phyloP scores from a whole-genome alignment of 129 eudicot genomes.

The Flaveria bidentis region DNA sequence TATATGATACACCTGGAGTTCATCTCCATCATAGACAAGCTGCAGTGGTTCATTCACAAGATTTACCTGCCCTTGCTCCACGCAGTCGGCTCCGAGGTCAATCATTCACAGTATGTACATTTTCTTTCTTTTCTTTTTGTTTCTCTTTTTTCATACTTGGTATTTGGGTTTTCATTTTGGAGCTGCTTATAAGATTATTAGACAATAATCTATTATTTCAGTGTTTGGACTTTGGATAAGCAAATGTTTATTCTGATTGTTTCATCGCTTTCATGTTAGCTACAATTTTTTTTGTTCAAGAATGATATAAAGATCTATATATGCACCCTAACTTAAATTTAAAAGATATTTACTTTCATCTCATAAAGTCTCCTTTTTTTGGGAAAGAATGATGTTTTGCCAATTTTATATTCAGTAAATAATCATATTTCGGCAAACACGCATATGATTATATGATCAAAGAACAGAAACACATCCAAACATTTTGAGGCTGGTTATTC shows the following conservation, averaged over 20 bases:
- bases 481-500: background rate
- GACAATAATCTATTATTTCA: background rate
- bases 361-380: background rate
- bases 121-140: background rate
- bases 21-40: constrained; percentile 99
- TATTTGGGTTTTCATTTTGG: background rate
- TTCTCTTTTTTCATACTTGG: background rate
- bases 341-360: background rate
- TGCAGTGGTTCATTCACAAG: constrained; percentile 88
- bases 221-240: background rate
- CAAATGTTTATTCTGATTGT: background rate
- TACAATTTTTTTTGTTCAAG: background rate
- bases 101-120: constrained; percentile 58
- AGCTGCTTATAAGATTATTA: background rate
- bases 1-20: constrained; percentile 95
- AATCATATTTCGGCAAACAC: background rate
- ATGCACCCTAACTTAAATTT: background rate
- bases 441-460: too few species aligned
- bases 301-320: background rate
- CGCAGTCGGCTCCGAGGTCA: constrained; percentile 87
- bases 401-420: background rate
- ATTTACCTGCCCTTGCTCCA: constrained; percentile 91
- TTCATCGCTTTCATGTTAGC: background rate
- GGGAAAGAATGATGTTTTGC: background rate
- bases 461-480: too few species aligned